Evolutionary conservation across 345 rosid species (phyloP).

Genomic region (Salix brachista): DNA sequence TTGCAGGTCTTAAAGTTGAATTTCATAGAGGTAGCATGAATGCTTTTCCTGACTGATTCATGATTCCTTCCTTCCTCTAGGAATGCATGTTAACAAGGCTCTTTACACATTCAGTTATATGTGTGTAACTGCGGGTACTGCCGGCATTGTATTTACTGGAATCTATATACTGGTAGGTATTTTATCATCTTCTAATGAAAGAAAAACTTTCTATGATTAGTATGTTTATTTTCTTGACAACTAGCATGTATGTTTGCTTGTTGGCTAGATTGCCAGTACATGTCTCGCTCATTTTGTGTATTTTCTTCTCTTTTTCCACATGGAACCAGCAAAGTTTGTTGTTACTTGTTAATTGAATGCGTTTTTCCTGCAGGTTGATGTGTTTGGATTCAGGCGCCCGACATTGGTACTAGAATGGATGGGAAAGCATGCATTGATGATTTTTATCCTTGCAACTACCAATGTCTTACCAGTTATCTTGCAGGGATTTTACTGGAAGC

Average conservation of each 20-base stretch:
- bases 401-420: conserved; percentile 70
- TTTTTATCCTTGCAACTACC: conserved; percentile 59
- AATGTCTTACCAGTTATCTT: conserved; percentile 59
- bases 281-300: neutral
- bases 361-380: conserved; percentile 50
- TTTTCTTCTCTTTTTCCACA: neutral
- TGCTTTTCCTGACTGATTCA: neutral
- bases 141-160: conserved; percentile 65
- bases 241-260: neutral
- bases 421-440: conserved; percentile 71
- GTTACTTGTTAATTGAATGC: neutral
- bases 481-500: conserved; percentile 78
- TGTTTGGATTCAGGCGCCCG: conserved; percentile 42
- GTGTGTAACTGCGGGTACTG: conserved; percentile 66
- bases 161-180: conserved; percentile 60
- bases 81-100: conserved; percentile 83
- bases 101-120: conserved; percentile 76
- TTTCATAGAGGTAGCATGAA: neutral
- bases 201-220: neutral
- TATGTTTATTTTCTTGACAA: neutral
- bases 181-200: neutral
- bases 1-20: neutral
- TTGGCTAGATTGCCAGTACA: neutral
- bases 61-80: conserved; percentile 29
- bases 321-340: neutral